Percentiles rank a stretch among this genome's conserved stretches.
phyloP scores from a whole-genome alignment of 2,329 filamentous ascomycete genomes.

The Arthrobotrys sphaeroides region DNA sequence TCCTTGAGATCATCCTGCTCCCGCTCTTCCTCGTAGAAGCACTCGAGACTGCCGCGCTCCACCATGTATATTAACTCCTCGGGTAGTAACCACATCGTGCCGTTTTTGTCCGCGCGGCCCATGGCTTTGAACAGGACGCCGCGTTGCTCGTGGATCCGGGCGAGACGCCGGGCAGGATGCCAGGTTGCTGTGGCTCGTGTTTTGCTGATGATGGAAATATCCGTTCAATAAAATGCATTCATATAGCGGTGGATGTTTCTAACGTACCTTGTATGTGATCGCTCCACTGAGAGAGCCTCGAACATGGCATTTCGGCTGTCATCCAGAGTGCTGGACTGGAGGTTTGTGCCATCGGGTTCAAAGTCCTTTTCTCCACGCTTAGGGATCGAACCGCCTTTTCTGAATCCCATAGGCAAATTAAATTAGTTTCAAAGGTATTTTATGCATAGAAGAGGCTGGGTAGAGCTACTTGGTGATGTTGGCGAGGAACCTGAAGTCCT shows the following conservation, averaged over 20 bases:
- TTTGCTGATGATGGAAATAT: conserved; percentile 28
- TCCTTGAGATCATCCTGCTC: conserved; percentile 61
- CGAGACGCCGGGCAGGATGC: conserved; percentile 66
- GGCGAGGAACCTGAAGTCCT: conserved; percentile 82
- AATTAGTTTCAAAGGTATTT: conserved; percentile 10
- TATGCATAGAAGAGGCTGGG: conserved; percentile 51
- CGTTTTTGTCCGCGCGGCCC: conserved; percentile 73
- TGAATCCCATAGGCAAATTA: not conserved
- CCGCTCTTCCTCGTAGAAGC: conserved; percentile 70
- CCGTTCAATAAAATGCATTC: not conserved
- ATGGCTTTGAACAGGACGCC: conserved; percentile 79
- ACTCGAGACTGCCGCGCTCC: conserved; percentile 85
- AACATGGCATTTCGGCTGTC: conserved; percentile 88
- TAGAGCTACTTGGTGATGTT: conserved; percentile 65
- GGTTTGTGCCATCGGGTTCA: conserved; percentile 85
- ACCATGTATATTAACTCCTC: conserved; percentile 91
- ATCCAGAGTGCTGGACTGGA: conserved; percentile 80
- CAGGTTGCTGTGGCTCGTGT: conserved; percentile 60
- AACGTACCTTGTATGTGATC: conserved; percentile 51
- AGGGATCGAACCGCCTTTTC: conserved; percentile 68
- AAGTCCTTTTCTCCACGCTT: conserved; percentile 98
- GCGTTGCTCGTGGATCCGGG: conserved; percentile 75
- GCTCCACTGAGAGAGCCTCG: conserved; percentile 72
- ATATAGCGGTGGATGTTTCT: not conserved
- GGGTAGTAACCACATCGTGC: conserved; percentile 82